These are phyloP conservation scores for Penicillium fimorum DNA, from an alignment of 495 filamentous ascomycete genomes.

Conservation along the genomic window DNA sequence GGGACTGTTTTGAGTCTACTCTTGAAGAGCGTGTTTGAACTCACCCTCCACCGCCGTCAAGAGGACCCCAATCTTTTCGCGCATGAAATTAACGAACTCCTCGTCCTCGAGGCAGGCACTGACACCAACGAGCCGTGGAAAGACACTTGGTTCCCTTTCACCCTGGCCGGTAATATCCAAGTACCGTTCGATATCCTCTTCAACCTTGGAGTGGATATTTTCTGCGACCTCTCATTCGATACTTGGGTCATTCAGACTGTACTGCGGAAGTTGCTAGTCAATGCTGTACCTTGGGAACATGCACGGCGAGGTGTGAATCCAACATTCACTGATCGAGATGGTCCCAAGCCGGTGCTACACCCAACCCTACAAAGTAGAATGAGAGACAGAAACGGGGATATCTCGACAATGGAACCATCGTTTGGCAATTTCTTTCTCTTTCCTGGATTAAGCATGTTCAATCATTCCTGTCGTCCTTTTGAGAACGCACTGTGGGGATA, in stretches of 20 bases:
- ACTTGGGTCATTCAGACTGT: conserved; percentile 40
- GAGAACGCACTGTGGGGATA: conserved; percentile 32
- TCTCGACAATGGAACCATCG: conserved; percentile 18
- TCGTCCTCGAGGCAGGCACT: conserved; percentile 21
- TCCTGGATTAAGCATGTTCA: conserved; percentile 36
- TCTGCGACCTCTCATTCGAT: conserved; percentile 36
- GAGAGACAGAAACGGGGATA: conserved; percentile 3
- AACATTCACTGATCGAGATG: conserved; percentile 2
- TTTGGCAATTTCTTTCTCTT: conserved; percentile 32
- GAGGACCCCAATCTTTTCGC: conserved; percentile 23
- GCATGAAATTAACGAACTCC: conserved; percentile 36
- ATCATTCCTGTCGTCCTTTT: conserved; percentile 24
- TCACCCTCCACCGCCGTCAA: conserved; percentile 33
- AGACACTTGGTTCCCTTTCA: conserved; percentile 31
- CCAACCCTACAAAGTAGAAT: conserved; percentile 11
- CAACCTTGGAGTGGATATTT: conserved; percentile 40
- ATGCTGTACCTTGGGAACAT: conserved; percentile 31
- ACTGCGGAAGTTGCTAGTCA: conserved; percentile 30
- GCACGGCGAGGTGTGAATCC: conserved; percentile 13
- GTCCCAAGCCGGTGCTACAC: conserved; percentile 13
- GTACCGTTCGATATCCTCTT: conserved; percentile 38
- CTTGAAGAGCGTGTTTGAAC: conserved; percentile 35
- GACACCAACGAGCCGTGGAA: conserved; percentile 14
- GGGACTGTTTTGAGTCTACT: conserved; percentile 34
- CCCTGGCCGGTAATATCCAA: conserved; percentile 33